Evolutionary conservation across 2,329 filamentous ascomycete species (phyloP).

Genomic region (Claviceps arundinis): DNA sequence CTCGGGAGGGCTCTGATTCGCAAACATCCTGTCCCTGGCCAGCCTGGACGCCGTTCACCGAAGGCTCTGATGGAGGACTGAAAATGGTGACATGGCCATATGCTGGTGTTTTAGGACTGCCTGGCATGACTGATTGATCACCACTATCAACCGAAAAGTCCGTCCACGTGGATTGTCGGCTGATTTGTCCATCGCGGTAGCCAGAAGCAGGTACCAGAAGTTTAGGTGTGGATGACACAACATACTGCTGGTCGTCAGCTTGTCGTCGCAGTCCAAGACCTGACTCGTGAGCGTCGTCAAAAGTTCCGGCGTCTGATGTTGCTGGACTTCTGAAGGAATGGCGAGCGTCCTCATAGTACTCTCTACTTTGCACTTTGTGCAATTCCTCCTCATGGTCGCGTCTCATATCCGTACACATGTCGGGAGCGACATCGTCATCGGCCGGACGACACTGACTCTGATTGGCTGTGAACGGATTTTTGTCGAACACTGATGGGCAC

Average conservation of each 20-base stretch:
- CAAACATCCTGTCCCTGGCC: constrained; percentile 8
- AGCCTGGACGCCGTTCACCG: background rate
- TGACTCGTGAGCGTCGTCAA: constrained; percentile 16
- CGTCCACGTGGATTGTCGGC: constrained; percentile 47
- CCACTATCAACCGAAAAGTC: constrained; percentile 44
- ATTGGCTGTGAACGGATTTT: constrained; percentile 12
- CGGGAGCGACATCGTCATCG: constrained; percentile 21
- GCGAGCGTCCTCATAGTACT: constrained; percentile 15
- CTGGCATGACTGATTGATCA: constrained; percentile 23
- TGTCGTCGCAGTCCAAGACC: constrained; percentile 13
- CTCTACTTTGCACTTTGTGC: constrained; percentile 15
- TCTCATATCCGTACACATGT: constrained; percentile 23
- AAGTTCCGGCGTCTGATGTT: constrained; percentile 19
- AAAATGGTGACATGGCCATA: constrained; percentile 22
- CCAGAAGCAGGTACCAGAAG: constrained; percentile 33
- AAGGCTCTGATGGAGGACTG: constrained; percentile 9
- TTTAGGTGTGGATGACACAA: constrained; percentile 27
- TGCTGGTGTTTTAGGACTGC: constrained; percentile 13
- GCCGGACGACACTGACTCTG: constrained; percentile 9
- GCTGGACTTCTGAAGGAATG: constrained; percentile 25
- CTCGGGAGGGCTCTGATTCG: constrained; percentile 14
- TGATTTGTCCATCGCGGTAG: constrained; percentile 32
- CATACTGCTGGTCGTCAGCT: constrained; percentile 6
- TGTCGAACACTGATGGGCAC: constrained; percentile 24
- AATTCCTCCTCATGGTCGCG: constrained; percentile 18